Evolutionary conservation across 352 stramenopile genomes (phyloP), one percentile per base, ranked within the genome.

Genomic region (Pythium sp.): DNA sequence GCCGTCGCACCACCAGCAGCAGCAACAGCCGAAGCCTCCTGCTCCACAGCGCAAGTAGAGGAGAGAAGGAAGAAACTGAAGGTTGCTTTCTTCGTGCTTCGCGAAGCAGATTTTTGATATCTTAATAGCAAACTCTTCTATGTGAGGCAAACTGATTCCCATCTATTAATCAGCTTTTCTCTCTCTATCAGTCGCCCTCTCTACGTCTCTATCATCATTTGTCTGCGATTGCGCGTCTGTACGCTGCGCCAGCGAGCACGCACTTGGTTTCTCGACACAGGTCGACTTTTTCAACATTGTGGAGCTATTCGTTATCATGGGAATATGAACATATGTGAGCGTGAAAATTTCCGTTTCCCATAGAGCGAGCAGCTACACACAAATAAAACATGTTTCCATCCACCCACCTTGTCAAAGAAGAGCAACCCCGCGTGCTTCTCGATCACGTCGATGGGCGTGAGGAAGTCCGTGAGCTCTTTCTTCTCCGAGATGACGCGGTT

Each of bases 371-470:
- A n/a, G 43, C 30, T 11, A 46, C 22, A 70, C 24, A n/a, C n/a
- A 22, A 22, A 38, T 15, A 54, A 11, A 5, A n/a, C 9, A 28
- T 55, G 22, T 20, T 22, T 32, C 14, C 5, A 15, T 58, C 30
- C 30, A 46, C 38, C 12, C 12, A 93, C 84, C 74, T 93, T 89
- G 62, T 97, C 82, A 72, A 99, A 99, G 71, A 98, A 98, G 62
- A 97, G 77, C 41, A 99, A 63, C 1, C 97, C 95, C 15, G 94
- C 84, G 24, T 97, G 85, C 49, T 93, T 92, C 73, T 99, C 95
- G 32, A 99, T 91, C 71, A 97, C 87, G 20, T 93, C 84, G 57
- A 98, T 78, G 9, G 91, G 84, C 5, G 95, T 89, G 36, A 98
- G 71, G 67, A 98, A 98, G 57, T 97, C 80, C 36, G 78, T 68